Base-by-base conservation (phyloP, 192 early-diverging fungal species). In the Geosiphon pyriformis region DNA sequence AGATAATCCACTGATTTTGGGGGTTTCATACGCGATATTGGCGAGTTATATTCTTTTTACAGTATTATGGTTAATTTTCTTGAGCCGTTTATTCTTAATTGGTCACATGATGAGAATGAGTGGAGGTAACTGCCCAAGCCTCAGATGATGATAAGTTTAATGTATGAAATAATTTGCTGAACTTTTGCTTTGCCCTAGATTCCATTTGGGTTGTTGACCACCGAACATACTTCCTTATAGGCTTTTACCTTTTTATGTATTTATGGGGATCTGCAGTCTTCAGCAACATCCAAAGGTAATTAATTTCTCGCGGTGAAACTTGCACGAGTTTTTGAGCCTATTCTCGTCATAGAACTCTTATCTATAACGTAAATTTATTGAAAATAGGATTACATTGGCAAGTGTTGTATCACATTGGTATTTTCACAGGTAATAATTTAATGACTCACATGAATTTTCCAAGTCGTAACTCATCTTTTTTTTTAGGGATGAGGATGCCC, bases 361-460 rank as follows among this genome's bases (percentile, higher is more conserved):
- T n/a, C n/a, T n/a, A n/a, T n/a, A n/a, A n/a, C n/a, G n/a, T n/a
- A n/a, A n/a, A n/a, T n/a, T n/a, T n/a, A n/a, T n/a, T n/a, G n/a
- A n/a, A 7, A 54, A 22, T 62, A 81, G 85, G 71, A 80, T 84
- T 20, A 81, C 81, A 4, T 73, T 92, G 53, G 76, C 87, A 7
- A 83, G 85, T 7, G 83, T 89, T 8, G 87, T 88, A 11, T 87
- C 88, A 2, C 79, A 91, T 72, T 92, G 90, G 90, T 92, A 90
- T 69, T 92, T 92, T 59, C 81, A 87, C 58, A 71, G 82, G 78
- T 81, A 71, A 53, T n/a, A n/a, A n/a, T n/a, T n/a, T n/a, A n/a
- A n/a, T n/a, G n/a, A n/a, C n/a, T n/a, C n/a, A n/a, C n/a, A n/a
- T n/a, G n/a, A n/a, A n/a, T n/a, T n/a, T n/a, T n/a, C n/a, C 58